Conservation (phyloP, 2,329 filamentous ascomycete genomes). For the Colletotrichum higginsianum region DNA sequence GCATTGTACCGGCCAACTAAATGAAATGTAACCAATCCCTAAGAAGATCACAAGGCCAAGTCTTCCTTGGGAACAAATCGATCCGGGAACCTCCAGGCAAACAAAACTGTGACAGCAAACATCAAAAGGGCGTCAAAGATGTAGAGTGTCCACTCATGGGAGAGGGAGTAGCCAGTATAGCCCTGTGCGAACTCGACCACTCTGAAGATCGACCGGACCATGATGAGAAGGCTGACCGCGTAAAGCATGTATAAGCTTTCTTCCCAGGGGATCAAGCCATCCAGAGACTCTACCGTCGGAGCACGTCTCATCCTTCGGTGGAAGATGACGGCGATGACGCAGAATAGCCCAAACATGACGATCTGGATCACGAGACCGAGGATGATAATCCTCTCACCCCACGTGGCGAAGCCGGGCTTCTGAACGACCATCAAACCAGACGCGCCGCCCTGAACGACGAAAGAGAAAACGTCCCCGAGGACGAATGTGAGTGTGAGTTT, state of each 20-base stretch:
- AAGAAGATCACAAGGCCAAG: neutral
- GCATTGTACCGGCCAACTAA: neutral
- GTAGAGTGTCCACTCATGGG: slow-evolving; percentile 60
- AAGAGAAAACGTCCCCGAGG: slow-evolving; percentile 60
- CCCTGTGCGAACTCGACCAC: slow-evolving; percentile 64
- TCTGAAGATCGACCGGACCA: slow-evolving; percentile 61
- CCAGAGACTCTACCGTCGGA: neutral
- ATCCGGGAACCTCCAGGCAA: slow-evolving; percentile 45
- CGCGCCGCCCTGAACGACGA: slow-evolving; percentile 51
- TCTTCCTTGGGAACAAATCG: slow-evolving; percentile 3
- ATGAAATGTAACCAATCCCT: neutral
- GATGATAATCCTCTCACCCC: slow-evolving; percentile 56
- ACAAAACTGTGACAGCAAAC: slow-evolving; percentile 48
- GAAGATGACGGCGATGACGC: slow-evolving; percentile 61
- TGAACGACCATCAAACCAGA: slow-evolving; percentile 53
- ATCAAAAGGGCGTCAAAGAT: slow-evolving; percentile 60
- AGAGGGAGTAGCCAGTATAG: slow-evolving; percentile 56
- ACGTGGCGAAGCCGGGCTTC: slow-evolving; percentile 42
- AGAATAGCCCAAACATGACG: slow-evolving; percentile 67
- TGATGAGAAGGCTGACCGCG: slow-evolving; percentile 45
- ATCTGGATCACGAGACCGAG: slow-evolving; percentile 71
- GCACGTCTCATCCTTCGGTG: slow-evolving; percentile 49
- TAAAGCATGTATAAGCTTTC: slow-evolving; percentile 31
- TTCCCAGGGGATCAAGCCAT: slow-evolving; percentile 15
- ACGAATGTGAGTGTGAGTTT: slow-evolving; percentile 71